These are phyloP conservation scores for Ramalina intermedia DNA, from an alignment of 495 filamentous ascomycete species.

Conservation along the genomic window DNA sequence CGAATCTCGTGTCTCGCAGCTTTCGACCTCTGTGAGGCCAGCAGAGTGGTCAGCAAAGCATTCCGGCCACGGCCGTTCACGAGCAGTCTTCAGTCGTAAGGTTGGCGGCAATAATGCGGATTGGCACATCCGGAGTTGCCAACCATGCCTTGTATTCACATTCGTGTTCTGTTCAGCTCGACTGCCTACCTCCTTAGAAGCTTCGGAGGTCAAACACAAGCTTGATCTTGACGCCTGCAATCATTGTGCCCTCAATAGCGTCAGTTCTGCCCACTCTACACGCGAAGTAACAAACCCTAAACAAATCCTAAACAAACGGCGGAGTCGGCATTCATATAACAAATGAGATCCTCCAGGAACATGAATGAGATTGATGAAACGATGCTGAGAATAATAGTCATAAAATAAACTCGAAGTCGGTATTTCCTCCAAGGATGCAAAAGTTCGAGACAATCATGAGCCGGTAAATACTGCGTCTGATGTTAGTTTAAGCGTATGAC, in stretches of 20 bases:
- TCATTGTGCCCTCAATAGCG: not conserved
- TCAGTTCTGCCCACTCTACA: not conserved
- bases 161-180: not conserved
- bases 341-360: too few relatives aligned
- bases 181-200: not conserved
- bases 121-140: not conserved
- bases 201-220: slow-evolving; percentile 2
- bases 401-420: too few relatives aligned
- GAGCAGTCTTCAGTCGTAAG: not conserved
- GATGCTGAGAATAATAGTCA: too few relatives aligned
- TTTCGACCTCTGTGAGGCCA: not conserved
- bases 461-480: too few relatives aligned
- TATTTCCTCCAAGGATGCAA: too few relatives aligned
- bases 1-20: not conserved
- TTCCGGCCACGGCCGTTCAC: not conserved
- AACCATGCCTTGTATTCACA: not conserved
- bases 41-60: not conserved
- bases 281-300: not conserved
- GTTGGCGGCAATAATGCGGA: not conserved
- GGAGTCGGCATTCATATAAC: too few relatives aligned
- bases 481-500: not conserved
- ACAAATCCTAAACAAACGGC: too few relatives aligned
- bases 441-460: not conserved
- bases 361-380: too few relatives aligned
- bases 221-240: not conserved